Base-by-base conservation (phyloP, 805 yeast species). In the Metschnikowia lachancei region DNA sequence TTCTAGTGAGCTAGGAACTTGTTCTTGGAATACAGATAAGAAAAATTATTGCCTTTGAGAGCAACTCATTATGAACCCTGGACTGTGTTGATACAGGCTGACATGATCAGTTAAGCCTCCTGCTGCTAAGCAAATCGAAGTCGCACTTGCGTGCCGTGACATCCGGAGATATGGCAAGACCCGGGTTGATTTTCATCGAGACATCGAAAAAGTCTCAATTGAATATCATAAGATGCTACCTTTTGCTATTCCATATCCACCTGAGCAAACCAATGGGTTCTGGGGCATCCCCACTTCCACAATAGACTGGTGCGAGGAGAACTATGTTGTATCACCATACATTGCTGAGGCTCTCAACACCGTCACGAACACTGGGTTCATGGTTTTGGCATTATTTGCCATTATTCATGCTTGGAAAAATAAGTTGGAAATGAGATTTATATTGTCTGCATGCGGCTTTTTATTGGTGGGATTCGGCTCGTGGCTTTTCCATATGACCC, bases 271-370 rank as follows among this genome's bases (percentile, higher is more conserved):
- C n/a, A 47, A 65, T 13, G 91, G 90, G 1, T 82, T 65, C 62
- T 88, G 96, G 96, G 94, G 94, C 1, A 68, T 72, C 4, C 86
- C 87, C 2, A 90, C 98, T 0, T 80, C 96, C 32, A 91, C 98
- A n/a, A 94, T 94, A 32, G 99, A 92, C 61, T 92, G 98, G 98
- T 92, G 99, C 67, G 99, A 92, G 61, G 98, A 94, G 65, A 92
- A 92, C 69, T 92, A 92, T 62, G 92, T 90, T 10, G 87, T 91
- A 1, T 78, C 92, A 11, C 78, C 77, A 11, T 94, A 87, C 59
- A 75, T 94, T 43, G 97, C 98, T 3, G 99, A 94, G 64, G 85
- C 88, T 46, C 76, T 92, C 49, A 94, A 94, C 62, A 87, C 97
- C 2, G 57, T 82, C 22, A 89, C 99, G 36, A 94, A 94, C 52